Conservation (phyloP, 2,329 filamentous ascomycete species). For the Ophiocordyceps unilateralis region DNA sequence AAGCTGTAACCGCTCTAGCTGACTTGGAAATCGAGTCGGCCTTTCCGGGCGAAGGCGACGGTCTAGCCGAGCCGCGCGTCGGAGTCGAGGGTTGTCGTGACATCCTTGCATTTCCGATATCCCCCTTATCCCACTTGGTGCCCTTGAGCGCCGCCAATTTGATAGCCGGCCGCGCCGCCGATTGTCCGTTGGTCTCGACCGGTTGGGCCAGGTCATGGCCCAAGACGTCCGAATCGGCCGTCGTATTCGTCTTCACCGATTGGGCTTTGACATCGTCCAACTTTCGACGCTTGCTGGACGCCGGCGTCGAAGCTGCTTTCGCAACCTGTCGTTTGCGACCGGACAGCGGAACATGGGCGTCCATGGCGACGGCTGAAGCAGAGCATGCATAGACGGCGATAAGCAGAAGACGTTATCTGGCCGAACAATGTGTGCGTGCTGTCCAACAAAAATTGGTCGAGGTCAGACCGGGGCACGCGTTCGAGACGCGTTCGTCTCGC, state of each 20-base stretch:
- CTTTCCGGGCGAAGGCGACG: background rate
- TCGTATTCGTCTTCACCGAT: conserved; percentile 4
- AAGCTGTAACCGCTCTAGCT: background rate
- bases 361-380: no score
- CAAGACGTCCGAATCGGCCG: no score
- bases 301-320: conserved; percentile 9
- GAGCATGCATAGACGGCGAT: no score
- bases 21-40: background rate
- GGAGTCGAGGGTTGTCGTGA: conserved; percentile 6
- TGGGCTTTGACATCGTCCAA: conserved; percentile 11
- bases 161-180: conserved; percentile 11
- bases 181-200: no score
- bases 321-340: conserved; percentile 8
- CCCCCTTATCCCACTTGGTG: conserved; percentile 20
- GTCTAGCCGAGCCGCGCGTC: background rate
- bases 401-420: no score
- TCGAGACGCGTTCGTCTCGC: background rate
- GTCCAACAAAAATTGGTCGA: background rate
- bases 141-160: conserved; percentile 19
- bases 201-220: no score
- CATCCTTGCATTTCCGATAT: conserved; percentile 3
- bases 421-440: no score
- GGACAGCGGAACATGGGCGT: no score
- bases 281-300: conserved; percentile 14
- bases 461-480: background rate